A percentile compares a stretch with the other conserved stretches of the same genome.
Evolutionary conservation across 2,329 filamentous ascomycete species (phyloP).

Genomic region (Trichoderma gracile): DNA sequence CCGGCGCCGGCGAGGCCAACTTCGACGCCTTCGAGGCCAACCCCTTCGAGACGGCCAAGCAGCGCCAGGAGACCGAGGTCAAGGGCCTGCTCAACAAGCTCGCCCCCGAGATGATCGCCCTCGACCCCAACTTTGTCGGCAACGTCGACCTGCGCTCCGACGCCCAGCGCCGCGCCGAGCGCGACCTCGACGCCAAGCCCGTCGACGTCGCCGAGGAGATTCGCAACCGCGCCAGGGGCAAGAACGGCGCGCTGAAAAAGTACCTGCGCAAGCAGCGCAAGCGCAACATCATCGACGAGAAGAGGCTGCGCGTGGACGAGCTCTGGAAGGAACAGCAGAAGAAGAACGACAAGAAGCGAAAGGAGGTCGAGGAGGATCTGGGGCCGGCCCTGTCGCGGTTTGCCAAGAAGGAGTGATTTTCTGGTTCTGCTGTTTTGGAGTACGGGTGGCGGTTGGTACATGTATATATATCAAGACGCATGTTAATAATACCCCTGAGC

Average conservation of each 20-base stretch:
- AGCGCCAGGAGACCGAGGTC: conserved; percentile 90
- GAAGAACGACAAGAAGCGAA: conserved; percentile 61
- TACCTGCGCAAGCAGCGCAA: conserved; percentile 89
- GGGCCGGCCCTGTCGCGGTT: conserved; percentile 87
- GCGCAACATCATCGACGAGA: conserved; percentile 95
- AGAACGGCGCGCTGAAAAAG: conserved; percentile 85
- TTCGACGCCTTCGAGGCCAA: conserved; percentile 92
- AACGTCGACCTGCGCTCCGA: conserved; percentile 80
- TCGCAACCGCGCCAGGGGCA: conserved; percentile 78
- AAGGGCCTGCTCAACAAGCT: conserved; percentile 90
- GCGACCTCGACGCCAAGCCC: conserved; percentile 72
- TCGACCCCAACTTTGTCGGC: conserved; percentile 90
- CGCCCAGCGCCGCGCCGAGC: conserved; percentile 73
- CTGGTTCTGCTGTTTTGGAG: no score
- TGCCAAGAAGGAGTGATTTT: conserved; percentile 63
- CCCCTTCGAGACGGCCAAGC: conserved; percentile 90
- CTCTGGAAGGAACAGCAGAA: conserved; percentile 72
- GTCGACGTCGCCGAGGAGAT: conserved; percentile 60
- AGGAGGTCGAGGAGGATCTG: conserved; percentile 69
- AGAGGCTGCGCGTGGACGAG: conserved; percentile 82
- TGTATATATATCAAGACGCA: conserved; percentile 23
- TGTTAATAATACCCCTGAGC: conserved; percentile 29
- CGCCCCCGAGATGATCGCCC: conserved; percentile 92
- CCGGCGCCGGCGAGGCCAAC: conserved; percentile 95
- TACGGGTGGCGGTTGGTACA: not conserved